phyloP scores from a whole-genome alignment of 208 protist species.

The Strigomonas galati region DNA sequence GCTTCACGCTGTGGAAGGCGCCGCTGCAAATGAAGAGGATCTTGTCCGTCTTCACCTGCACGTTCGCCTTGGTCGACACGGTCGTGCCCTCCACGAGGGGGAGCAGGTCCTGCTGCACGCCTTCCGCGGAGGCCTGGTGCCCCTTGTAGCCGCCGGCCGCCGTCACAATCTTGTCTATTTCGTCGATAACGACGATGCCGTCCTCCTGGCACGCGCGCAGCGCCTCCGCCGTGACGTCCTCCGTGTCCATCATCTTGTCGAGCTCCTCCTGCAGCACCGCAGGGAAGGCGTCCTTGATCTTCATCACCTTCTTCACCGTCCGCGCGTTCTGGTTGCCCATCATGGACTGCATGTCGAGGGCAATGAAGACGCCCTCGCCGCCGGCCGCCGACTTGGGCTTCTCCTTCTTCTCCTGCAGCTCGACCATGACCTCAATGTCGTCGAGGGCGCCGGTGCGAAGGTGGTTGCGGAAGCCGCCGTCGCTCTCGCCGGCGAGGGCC shows the following conservation, averaged over 20 bases:
- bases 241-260: conserved; percentile 93
- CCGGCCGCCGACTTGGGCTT: conserved; percentile 75
- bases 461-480: conserved; percentile 90
- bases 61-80: conserved; percentile 96
- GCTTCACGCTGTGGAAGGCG: conserved; percentile 96
- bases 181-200: conserved; percentile 99
- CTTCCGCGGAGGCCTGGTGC: conserved; percentile 93
- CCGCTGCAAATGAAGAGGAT: conserved; percentile 98
- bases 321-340: conserved; percentile 56
- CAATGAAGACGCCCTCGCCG: conserved; percentile 84
- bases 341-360: conserved; percentile 83
- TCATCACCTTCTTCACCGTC: conserved; percentile 91
- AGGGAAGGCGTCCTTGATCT: conserved; percentile 92
- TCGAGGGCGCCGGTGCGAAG: conserved; percentile 91
- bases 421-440: conserved; percentile 90
- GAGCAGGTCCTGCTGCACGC: conserved; percentile 98
- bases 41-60: conserved; percentile 97
- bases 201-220: conserved; percentile 95
- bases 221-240: conserved; percentile 92
- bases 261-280: conserved; percentile 92
- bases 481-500: conserved; percentile 82
- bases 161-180: conserved; percentile 98
- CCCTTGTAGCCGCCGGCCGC: conserved; percentile 83
- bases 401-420: conserved; percentile 90
- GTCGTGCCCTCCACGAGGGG: conserved; percentile 97